Evolutionary conservation across 2,329 filamentous ascomycete species (phyloP).

Genomic region (Cladophialophora chaetospira): DNA sequence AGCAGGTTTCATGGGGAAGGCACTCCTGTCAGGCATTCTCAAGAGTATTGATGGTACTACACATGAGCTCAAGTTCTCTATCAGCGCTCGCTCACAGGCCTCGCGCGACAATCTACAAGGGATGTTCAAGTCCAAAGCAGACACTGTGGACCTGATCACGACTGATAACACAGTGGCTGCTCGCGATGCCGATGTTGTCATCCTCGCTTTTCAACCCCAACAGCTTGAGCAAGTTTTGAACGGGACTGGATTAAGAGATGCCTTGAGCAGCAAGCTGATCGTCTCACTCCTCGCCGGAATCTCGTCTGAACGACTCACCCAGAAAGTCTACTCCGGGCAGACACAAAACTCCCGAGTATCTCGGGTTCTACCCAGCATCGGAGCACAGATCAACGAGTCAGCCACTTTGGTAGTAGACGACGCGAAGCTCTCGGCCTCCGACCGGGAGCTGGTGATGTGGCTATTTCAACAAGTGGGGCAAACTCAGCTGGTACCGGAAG

Average conservation of each 20-base stretch:
- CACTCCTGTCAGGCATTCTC: constrained; percentile 12
- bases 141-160: constrained; percentile 11
- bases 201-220: constrained; percentile 53
- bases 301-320: constrained; percentile 36
- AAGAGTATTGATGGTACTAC: not conserved
- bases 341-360: constrained; percentile 37
- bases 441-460: not conserved
- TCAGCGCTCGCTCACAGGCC: constrained; percentile 3
- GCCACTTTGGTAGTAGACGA: constrained; percentile 53
- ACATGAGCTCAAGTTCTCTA: constrained; percentile 3
- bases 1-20: constrained; percentile 16
- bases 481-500: constrained; percentile 50
- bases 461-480: not conserved
- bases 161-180: constrained; percentile 10
- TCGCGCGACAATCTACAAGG: constrained; percentile 3
- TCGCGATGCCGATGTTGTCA: constrained; percentile 43
- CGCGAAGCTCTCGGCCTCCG: constrained; percentile 46
- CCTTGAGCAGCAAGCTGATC: constrained; percentile 49
- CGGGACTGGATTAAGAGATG: constrained; percentile 40
- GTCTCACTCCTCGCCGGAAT: constrained; percentile 57
- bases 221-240: constrained; percentile 45
- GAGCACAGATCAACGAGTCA: constrained; percentile 47
- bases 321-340: not conserved
- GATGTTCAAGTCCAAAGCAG: not conserved
- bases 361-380: constrained; percentile 49